These are phyloP conservation scores for Pythium monospermum DNA, from an alignment of 352 stramenopile genomes.

Conservation along the genomic window DNA sequence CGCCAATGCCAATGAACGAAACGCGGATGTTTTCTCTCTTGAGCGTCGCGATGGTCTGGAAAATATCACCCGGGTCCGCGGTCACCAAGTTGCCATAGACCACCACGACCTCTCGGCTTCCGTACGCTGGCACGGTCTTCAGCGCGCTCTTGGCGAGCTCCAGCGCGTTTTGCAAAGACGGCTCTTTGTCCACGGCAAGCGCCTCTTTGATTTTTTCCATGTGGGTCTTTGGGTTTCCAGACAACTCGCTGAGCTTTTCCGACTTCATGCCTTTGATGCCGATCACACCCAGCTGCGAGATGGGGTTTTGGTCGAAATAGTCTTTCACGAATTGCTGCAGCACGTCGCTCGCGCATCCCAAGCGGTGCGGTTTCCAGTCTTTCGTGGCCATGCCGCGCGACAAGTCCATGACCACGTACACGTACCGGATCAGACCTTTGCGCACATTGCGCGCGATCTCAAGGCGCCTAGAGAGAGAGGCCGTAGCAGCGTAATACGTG, in stretches of 20 bases:
- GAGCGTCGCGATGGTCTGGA: conserved; percentile 89
- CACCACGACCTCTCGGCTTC: conserved; percentile 90
- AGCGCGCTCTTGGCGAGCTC: conserved; percentile 88
- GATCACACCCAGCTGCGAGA: conserved; percentile 89
- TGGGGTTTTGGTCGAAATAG: conserved; percentile 94
- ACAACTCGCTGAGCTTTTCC: conserved; percentile 89
- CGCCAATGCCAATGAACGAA: conserved; percentile 91
- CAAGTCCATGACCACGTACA: conserved; percentile 82
- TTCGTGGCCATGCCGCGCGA: conserved; percentile 84
- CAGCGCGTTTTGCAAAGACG: conserved; percentile 89
- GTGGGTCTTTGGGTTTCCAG: conserved; percentile 84
- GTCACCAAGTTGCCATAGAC: conserved; percentile 94
- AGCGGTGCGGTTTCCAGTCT: conserved; percentile 83
- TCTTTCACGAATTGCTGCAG: conserved; percentile 86
- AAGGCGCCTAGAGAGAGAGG: conserved; percentile 34
- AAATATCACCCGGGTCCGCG: conserved; percentile 95
- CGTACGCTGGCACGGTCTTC: conserved; percentile 86
- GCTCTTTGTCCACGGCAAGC: conserved; percentile 74
- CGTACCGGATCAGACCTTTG: conserved; percentile 83
- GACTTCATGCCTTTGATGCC: conserved; percentile 88
- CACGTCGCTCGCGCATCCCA: conserved; percentile 57
- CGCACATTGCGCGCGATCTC: conserved; percentile 83
- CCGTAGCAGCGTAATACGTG: too few species aligned
- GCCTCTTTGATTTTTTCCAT: conserved; percentile 70
- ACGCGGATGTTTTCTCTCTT: conserved; percentile 89